Percentiles rank a stretch among this genome's conserved stretches.
Conservation (phyloP, 768 basidiomycete species). For the Tricholoma bakamatsutake region DNA sequence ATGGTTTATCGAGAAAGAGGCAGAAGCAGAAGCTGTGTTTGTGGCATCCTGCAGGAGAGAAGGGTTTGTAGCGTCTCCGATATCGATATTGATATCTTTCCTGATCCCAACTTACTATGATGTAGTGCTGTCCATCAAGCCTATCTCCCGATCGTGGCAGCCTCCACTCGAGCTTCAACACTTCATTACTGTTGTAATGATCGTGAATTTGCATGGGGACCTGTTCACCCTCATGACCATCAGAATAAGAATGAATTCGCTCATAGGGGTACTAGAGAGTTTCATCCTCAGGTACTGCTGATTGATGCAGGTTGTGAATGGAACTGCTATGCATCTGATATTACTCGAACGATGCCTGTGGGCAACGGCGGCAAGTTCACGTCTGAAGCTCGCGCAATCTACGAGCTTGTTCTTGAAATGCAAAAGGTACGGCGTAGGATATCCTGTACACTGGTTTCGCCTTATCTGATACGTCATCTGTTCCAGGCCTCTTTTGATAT, state of each 20-base stretch:
- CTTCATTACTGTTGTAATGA: conserved; percentile 96
- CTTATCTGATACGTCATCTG: conserved; percentile 18
- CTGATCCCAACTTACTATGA: neutral
- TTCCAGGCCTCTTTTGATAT: conserved; percentile 55
- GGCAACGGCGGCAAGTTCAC: conserved; percentile 92
- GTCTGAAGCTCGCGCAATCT: conserved; percentile 73
- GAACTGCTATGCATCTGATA: conserved; percentile 44
- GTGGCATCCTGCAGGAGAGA: conserved; percentile 84
- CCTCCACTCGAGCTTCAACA: conserved; percentile 80
- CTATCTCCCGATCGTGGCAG: conserved; percentile 90
- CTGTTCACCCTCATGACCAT: conserved; percentile 50
- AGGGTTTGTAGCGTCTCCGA: conserved; percentile 51
- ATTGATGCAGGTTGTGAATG: conserved; percentile 97
- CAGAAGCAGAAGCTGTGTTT: conserved; percentile 91
- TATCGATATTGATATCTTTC: neutral
- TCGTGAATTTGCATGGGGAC: conserved; percentile 81
- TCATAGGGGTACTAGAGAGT: conserved; percentile 30
- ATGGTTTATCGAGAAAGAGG: conserved; percentile 90
- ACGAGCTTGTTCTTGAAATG: conserved; percentile 86
- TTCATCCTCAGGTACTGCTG: conserved; percentile 69
- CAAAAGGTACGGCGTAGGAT: conserved; percentile 51
- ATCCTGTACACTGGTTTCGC: neutral
- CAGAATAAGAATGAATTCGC: conserved; percentile 45
- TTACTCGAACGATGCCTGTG: conserved; percentile 84
- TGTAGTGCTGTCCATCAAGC: conserved; percentile 78